A percentile compares a stretch with the other conserved stretches of the same genome.
Evolutionary conservation across 176 grass and related monocot species (phyloP).

Genomic region (Triticum dicoccoides): DNA sequence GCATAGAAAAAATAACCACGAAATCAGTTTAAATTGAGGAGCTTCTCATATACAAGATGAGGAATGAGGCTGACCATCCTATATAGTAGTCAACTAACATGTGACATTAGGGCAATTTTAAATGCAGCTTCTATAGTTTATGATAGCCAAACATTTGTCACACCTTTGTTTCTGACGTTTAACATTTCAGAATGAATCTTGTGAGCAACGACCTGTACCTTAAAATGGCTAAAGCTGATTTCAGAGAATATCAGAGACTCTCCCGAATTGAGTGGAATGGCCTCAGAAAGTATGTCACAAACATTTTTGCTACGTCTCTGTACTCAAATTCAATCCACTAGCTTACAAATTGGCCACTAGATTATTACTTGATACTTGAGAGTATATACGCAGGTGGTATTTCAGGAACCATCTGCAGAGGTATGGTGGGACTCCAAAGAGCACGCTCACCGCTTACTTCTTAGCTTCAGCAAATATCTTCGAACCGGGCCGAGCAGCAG

Average conservation of each 20-base stretch:
- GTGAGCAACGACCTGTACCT: conserved; percentile 53
- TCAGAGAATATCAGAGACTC: conserved; percentile 35
- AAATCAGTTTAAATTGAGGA: too few relatives aligned
- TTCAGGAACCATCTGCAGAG: neutral
- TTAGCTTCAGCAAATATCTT: conserved; percentile 49
- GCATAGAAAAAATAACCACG: too few relatives aligned
- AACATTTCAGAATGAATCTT: conserved; percentile 45
- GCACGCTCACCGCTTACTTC: conserved; percentile 39
- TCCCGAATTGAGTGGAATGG: conserved; percentile 46
- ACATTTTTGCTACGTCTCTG: too few relatives aligned
- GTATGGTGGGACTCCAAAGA: neutral
- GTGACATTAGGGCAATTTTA: too few relatives aligned
- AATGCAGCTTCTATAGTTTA: too few relatives aligned
- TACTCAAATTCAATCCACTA: too few relatives aligned
- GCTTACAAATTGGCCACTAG: too few relatives aligned
- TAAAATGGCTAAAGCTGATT: conserved; percentile 51
- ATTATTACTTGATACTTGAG: too few relatives aligned
- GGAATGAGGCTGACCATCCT: too few relatives aligned
- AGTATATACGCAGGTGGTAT: conserved; percentile 41
- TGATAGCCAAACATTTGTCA: neutral
- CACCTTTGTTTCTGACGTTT: neutral
- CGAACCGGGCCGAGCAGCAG: conserved; percentile 34
- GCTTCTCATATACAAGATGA: too few relatives aligned
- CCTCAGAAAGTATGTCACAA: conserved; percentile 21
- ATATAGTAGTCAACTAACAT: too few relatives aligned